Evolutionary conservation across 495 filamentous ascomycete genomes (phyloP).

Genomic region (Neurospora hispaniola): DNA sequence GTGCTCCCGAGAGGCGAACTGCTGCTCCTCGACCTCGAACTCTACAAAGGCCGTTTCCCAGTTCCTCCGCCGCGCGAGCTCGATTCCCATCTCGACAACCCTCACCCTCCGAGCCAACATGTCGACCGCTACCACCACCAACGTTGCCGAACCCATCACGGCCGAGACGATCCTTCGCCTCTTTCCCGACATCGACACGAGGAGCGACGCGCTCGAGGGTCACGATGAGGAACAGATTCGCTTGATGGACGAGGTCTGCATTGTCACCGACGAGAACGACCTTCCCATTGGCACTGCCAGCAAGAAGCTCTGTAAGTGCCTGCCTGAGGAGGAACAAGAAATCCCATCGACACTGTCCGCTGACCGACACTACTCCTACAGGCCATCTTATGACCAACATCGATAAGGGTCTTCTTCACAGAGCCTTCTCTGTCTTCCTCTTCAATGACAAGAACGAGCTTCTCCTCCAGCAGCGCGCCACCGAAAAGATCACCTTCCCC

Average conservation of each 20-base stretch:
- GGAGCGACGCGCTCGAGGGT: slow-evolving; percentile 61
- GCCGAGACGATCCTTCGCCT: slow-evolving; percentile 78
- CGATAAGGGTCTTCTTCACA: slow-evolving; percentile 85
- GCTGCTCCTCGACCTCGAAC: neutral
- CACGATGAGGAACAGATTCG: slow-evolving; percentile 97
- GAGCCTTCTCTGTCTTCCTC: slow-evolving; percentile 95
- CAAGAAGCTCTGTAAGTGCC: slow-evolving; percentile 86
- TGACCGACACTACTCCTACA: slow-evolving; percentile 24
- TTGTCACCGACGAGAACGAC: slow-evolving; percentile 88
- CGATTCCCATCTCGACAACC: neutral
- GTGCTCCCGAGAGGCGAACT: neutral
- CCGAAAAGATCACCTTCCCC: slow-evolving; percentile 98
- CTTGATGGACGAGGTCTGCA: slow-evolving; percentile 98
- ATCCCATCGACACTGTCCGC: neutral
- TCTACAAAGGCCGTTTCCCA: neutral
- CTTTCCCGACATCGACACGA: slow-evolving; percentile 95
- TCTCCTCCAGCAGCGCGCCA: slow-evolving; percentile 87
- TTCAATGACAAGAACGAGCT: slow-evolving; percentile 86
- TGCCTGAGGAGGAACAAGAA: neutral
- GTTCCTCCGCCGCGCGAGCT: neutral
- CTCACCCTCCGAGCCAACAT: slow-evolving; percentile 10
- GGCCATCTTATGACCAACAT: slow-evolving; percentile 99
- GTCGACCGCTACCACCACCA: slow-evolving; percentile 28
- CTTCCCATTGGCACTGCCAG: slow-evolving; percentile 90
- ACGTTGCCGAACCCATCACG: slow-evolving; percentile 48